Base-by-base conservation (phyloP, 73 alveolate genomes). In the Blepharisma japonicum region DNA sequence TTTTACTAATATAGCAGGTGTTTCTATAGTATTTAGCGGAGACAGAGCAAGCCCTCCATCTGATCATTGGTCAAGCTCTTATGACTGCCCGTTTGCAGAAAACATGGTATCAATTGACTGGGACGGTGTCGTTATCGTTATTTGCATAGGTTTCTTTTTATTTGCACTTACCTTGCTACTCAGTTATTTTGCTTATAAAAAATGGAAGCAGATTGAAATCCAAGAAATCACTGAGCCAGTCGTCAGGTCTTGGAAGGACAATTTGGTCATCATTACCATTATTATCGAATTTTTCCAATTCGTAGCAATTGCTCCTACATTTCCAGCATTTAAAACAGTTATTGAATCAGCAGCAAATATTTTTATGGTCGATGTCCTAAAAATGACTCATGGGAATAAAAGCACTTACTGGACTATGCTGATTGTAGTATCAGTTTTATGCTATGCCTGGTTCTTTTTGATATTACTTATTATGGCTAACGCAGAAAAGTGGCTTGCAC, bases 271-370 rank as follows among this genome's bases (percentile, higher is more conserved):
- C 21, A n/a, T 47, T n/a, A 18, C 23, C 27, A 70, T 70, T 45
- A 54, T 54, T 70, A 45, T 70, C 14, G 80, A 70, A 25, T 70
- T 70, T 70, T 70, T 70, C 61, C 80, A 70, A 54, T 70, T 70
- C 5, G 42, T 70, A 2, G 80, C 80, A n/a, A 70, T 70, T 70
- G 80, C 80, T n/a, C 80, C 80, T 2, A 47, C 25, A 9, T 70
- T 70, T 5, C n/a, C 56, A 38, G 11, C 80, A 14, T 47, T 70
- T 9, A n/a, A 70, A 45, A 70, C 32, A 38, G 80, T 70, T 3
- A 47, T 70, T 20, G n/a, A 23, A 38, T 11, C 80, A 70, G 80
- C 66, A 14, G 11, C 80, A 7, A 70, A 70, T 70, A 25, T 70
- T 45, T 70, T 70, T 45, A 70, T 70, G 80, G 21, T 70, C 3